Percentiles rank a stretch among this genome's conserved stretches.
phyloP scores from a whole-genome alignment of 768 basidiomycete genomes.

The Boletus sensibilis region DNA sequence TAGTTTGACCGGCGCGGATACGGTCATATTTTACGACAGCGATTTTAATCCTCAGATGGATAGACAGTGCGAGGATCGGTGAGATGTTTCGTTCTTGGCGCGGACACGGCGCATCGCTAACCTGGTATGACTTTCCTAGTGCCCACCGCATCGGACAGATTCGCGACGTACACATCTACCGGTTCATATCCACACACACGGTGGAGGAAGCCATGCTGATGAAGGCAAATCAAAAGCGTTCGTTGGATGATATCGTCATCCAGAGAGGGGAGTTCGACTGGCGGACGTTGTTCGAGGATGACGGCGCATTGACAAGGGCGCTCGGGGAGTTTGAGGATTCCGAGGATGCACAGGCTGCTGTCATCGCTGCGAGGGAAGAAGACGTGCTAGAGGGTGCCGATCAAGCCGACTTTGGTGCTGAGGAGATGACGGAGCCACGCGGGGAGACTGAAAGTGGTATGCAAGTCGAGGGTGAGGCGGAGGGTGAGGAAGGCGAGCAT shows the following conservation, averaged over 20 bases:
- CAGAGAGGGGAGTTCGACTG: constrained; percentile 95
- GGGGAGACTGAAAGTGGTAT: constrained; percentile 29
- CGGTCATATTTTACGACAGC: constrained; percentile 96
- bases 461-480: constrained; percentile 37
- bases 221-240: constrained; percentile 97
- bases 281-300: constrained; percentile 76
- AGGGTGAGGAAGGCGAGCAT: constrained; percentile 40
- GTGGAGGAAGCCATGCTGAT: constrained; percentile 96
- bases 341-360: constrained; percentile 83
- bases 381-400: constrained; percentile 73
- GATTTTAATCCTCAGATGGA: constrained; percentile 99
- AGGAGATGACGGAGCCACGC: constrained; percentile 31
- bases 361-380: constrained; percentile 72
- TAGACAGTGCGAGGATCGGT: constrained; percentile 92
- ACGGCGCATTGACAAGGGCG: constrained; percentile 62
- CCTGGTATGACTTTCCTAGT: constrained; percentile 36
- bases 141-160: constrained; percentile 99
- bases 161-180: constrained; percentile 94
- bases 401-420: constrained; percentile 73
- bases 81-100: constrained; percentile 18
- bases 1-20: constrained; percentile 85
- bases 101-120: not conserved
- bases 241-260: constrained; percentile 87
- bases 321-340: constrained; percentile 85
- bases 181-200: constrained; percentile 85